Evolutionary conservation across 345 rosid species (phyloP).

Genomic region (Rhodamnia argentea): DNA sequence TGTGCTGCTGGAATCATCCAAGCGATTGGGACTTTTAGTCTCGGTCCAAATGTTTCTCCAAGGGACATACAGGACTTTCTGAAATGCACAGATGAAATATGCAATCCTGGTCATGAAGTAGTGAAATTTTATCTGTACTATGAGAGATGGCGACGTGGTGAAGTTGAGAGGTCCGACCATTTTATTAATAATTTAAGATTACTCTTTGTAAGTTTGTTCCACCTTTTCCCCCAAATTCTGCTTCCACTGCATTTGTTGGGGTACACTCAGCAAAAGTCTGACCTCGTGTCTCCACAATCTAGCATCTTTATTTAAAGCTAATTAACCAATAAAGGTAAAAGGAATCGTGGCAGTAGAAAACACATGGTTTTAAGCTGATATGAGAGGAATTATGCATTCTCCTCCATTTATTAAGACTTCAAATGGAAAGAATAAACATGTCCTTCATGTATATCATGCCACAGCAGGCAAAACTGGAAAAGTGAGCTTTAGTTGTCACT

Average conservation of each 20-base stretch:
- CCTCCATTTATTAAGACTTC: not conserved
- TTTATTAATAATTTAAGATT: conserved; percentile 14
- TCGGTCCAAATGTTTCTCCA: conserved; percentile 64
- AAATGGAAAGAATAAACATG: not conserved
- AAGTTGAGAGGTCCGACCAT: conserved; percentile 35
- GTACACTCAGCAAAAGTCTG: not conserved
- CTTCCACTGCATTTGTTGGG: not conserved
- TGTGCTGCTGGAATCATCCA: conserved; percentile 84
- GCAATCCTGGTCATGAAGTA: conserved; percentile 38
- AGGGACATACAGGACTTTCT: conserved; percentile 44
- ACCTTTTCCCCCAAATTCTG: not conserved
- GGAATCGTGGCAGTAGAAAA: not conserved
- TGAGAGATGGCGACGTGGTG: conserved; percentile 61
- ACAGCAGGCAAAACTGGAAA: not conserved
- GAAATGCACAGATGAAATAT: conserved; percentile 10
- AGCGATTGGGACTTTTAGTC: conserved; percentile 52
- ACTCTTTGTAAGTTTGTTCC: conserved; percentile 19
- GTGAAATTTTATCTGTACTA: conserved; percentile 57
- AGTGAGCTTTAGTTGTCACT: not conserved
- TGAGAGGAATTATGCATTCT: not conserved
- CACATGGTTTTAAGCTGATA: not conserved
- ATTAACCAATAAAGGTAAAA: not conserved
- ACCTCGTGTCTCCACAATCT: not conserved
- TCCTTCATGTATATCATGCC: not conserved
- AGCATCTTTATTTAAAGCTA: not conserved